Evolutionary conservation across 2,329 filamentous ascomycete genomes (phyloP).

Genomic region (Botrytis cinerea): DNA sequence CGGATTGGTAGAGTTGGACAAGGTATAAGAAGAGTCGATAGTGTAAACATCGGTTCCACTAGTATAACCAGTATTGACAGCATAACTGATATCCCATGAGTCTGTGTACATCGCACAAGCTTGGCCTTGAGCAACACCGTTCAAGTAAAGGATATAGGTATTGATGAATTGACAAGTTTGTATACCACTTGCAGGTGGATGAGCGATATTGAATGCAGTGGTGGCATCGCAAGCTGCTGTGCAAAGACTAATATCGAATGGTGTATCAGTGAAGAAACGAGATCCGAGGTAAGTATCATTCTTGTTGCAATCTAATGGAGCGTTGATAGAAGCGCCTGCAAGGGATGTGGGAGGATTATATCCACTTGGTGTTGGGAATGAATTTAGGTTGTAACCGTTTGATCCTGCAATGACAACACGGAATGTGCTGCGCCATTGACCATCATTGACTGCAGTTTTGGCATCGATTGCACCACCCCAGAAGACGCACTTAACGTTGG

Average conservation of each 20-base stretch:
- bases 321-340: slow-evolving; percentile 3
- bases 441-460: slow-evolving; percentile 40
- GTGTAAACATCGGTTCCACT: background rate
- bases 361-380: slow-evolving; percentile 27
- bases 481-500: slow-evolving; percentile 43
- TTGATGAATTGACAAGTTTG: slow-evolving; percentile 20
- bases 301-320: slow-evolving; percentile 11
- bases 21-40: slow-evolving; percentile 3
- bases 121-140: slow-evolving; percentile 18
- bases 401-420: slow-evolving; percentile 47
- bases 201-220: slow-evolving; percentile 2
- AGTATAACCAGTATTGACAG: slow-evolving; percentile 10
- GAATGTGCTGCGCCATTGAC: slow-evolving; percentile 42
- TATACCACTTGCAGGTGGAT: background rate
- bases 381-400: slow-evolving; percentile 44
- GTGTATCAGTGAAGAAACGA: slow-evolving; percentile 14
- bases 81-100: slow-evolving; percentile 11
- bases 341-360: background rate
- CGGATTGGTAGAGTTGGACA: slow-evolving; percentile 5
- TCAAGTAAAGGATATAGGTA: slow-evolving; percentile 14
- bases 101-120: slow-evolving; percentile 9
- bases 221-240: slow-evolving; percentile 17
- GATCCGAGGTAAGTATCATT: slow-evolving; percentile 10
- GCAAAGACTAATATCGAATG: slow-evolving; percentile 13
- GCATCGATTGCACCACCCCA: slow-evolving; percentile 40